Conservation (phyloP, 805 yeast genomes). For the Barnettozyma californica region DNA sequence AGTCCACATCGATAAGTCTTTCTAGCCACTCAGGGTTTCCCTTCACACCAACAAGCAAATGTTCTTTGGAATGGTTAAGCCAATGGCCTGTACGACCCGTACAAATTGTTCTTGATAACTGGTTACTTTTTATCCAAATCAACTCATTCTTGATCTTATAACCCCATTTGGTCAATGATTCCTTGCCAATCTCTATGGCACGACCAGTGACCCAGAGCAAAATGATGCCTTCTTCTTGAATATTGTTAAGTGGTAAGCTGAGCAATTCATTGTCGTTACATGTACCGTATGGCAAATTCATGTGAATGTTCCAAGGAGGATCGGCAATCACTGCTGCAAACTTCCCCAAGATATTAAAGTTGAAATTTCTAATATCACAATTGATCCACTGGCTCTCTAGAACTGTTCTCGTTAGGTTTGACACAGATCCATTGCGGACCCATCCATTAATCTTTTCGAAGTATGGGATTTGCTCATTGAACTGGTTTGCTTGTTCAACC, state of each 20-base stretch:
- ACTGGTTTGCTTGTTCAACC: slow-evolving; percentile 17
- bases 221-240: slow-evolving; percentile 81
- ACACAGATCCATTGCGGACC: slow-evolving; percentile 31
- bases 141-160: slow-evolving; percentile 72
- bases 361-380: slow-evolving; percentile 74
- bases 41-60: slow-evolving; percentile 76
- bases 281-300: slow-evolving; percentile 74
- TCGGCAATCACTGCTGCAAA: slow-evolving; percentile 85
- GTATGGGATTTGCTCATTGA: slow-evolving; percentile 18
- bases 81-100: slow-evolving; percentile 97
- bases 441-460: slow-evolving; percentile 27
- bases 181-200: slow-evolving; percentile 82
- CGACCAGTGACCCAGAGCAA: slow-evolving; percentile 95
- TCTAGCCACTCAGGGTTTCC: slow-evolving; percentile 75
- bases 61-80: slow-evolving; percentile 94
- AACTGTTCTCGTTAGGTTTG: slow-evolving; percentile 28
- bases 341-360: slow-evolving; percentile 67
- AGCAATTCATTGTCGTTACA: slow-evolving; percentile 73
- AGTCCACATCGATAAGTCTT: slow-evolving; percentile 62
- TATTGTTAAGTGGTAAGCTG: slow-evolving; percentile 54
- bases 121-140: slow-evolving; percentile 89
- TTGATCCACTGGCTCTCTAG: slow-evolving; percentile 79
- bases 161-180: slow-evolving; percentile 77
- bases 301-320: slow-evolving; percentile 90
- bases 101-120: slow-evolving; percentile 79